phyloP scores from a whole-genome alignment of 805 yeast species.

The Wickerhamomyces bisporus region DNA sequence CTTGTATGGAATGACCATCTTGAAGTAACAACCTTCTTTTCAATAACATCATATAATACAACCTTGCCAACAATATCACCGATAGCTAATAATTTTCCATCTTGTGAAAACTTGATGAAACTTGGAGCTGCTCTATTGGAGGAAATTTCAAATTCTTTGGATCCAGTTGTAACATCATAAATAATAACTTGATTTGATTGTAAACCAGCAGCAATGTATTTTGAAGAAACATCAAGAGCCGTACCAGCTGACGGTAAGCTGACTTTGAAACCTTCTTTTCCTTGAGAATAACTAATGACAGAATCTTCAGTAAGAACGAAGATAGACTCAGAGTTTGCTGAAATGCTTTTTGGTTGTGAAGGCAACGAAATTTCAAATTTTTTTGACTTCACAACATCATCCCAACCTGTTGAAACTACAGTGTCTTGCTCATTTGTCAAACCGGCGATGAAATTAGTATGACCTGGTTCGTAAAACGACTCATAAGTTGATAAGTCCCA shows the following conservation, averaged over 20 bases:
- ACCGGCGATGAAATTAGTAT: slow-evolving; percentile 63
- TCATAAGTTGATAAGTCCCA: slow-evolving; percentile 46
- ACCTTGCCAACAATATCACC: slow-evolving; percentile 89
- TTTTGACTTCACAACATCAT: slow-evolving; percentile 56
- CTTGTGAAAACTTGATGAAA: slow-evolving; percentile 62
- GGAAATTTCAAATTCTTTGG: slow-evolving; percentile 28
- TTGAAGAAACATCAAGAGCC: slow-evolving; percentile 39
- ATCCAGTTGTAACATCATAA: slow-evolving; percentile 28
- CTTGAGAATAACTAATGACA: slow-evolving; percentile 28
- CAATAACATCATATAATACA: slow-evolving; percentile 54
- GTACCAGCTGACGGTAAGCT: slow-evolving; percentile 36
- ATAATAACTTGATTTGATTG: slow-evolving; percentile 35
- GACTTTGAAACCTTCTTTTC: slow-evolving; percentile 24
- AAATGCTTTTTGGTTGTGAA: slow-evolving; percentile 47
- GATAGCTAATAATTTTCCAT: slow-evolving; percentile 64
- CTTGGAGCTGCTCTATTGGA: slow-evolving; percentile 60
- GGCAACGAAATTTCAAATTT: slow-evolving; percentile 27
- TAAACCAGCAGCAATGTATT: slow-evolving; percentile 46
- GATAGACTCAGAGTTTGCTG: slow-evolving; percentile 30
- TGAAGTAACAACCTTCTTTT: slow-evolving; percentile 60
- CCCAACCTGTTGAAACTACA: slow-evolving; percentile 78
- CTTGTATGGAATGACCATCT: slow-evolving; percentile 97
- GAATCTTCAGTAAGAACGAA: slow-evolving; percentile 38
- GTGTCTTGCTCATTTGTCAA: slow-evolving; percentile 29
- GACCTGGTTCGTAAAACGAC: slow-evolving; percentile 39